Evolutionary conservation across 768 basidiomycete genomes (phyloP).

Genomic region (Pleurotus tuber-regium): DNA sequence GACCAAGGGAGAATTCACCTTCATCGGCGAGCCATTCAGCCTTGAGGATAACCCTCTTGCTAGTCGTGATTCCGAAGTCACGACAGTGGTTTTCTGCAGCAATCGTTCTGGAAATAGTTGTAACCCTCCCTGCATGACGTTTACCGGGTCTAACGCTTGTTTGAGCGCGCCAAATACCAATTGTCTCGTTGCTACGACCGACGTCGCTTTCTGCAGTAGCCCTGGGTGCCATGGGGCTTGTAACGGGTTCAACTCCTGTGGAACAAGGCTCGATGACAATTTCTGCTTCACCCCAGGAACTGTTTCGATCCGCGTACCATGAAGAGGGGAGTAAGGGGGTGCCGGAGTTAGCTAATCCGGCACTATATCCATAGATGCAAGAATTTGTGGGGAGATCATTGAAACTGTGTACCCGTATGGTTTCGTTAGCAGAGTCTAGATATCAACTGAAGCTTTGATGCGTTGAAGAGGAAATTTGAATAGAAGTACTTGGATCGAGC

Average conservation of each 20-base stretch:
- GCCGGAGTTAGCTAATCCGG: too few species aligned
- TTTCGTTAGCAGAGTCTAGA: too few species aligned
- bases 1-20: conserved; percentile 2
- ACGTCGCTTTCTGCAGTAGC: not conserved
- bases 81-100: conserved; percentile 2
- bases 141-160: not conserved
- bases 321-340: not conserved
- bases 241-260: not conserved
- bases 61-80: not conserved
- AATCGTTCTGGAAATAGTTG: not conserved
- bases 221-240: not conserved
- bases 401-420: too few species aligned
- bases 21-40: not conserved
- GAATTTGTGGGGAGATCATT: too few species aligned
- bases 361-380: too few species aligned
- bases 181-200: not conserved
- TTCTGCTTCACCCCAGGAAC: conserved; percentile 7
- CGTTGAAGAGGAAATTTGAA: too few species aligned
- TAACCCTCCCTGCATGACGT: not conserved
- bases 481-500: too few species aligned
- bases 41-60: conserved; percentile 5
- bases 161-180: conserved; percentile 1
- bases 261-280: not conserved
- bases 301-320: not conserved
- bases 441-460: too few species aligned